Evolutionary conservation across 768 basidiomycete genomes (phyloP).

Genomic region (Auricularia auricula-judae): DNA sequence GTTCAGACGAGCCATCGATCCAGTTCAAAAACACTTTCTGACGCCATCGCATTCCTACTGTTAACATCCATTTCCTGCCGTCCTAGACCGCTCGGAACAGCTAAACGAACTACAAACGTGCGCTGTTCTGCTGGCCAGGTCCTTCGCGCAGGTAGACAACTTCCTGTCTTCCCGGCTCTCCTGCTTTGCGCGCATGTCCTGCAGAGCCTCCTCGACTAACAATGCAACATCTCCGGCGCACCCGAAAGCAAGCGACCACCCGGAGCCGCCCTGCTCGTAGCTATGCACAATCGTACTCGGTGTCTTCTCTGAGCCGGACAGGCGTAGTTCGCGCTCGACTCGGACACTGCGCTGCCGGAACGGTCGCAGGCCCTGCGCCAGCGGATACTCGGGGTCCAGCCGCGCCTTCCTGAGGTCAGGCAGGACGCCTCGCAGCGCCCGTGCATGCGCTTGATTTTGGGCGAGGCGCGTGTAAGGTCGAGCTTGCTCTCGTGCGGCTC

Average conservation of each 20-base stretch:
- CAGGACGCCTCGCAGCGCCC: slow-evolving; percentile 18
- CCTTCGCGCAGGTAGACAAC: no score
- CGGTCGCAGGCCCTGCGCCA: slow-evolving; percentile 22
- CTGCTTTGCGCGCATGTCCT: background rate
- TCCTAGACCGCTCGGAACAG: no score
- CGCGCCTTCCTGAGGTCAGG: slow-evolving; percentile 18
- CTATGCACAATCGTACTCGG: slow-evolving; percentile 18
- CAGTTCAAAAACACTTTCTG: no score
- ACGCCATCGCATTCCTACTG: no score
- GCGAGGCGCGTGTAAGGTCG: slow-evolving; percentile 18
- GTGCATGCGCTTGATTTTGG: slow-evolving; percentile 21
- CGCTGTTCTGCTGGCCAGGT: no score
- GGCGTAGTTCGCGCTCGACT: slow-evolving; percentile 18
- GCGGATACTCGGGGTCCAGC: slow-evolving; percentile 15
- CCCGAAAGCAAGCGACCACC: slow-evolving; percentile 5
- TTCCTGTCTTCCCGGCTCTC: background rate
- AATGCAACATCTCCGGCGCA: background rate
- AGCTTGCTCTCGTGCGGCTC: slow-evolving; percentile 17
- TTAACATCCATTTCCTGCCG: no score
- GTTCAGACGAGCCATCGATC: no score
- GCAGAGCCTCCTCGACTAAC: background rate
- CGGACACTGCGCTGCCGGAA: slow-evolving; percentile 18
- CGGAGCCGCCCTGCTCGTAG: slow-evolving; percentile 20
- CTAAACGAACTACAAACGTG: no score
- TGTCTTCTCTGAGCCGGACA: slow-evolving; percentile 2